These are phyloP conservation scores for Stagonosporopsis cucurbitacearum DNA, from an alignment of 2,329 filamentous ascomycete genomes.

Conservation along the genomic window DNA sequence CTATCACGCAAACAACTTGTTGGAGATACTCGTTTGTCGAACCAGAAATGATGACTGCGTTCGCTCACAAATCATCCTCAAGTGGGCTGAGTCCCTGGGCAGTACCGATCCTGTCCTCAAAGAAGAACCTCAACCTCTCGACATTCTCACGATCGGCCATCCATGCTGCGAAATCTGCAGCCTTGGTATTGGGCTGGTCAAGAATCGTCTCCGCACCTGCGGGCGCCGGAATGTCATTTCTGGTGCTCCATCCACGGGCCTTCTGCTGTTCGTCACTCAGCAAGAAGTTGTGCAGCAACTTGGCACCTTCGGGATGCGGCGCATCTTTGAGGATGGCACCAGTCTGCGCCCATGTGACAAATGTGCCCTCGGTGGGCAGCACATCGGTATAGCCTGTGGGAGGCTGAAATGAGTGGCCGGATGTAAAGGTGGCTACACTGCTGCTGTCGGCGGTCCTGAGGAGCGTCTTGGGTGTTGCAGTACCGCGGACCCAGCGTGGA, in stretches of 20 bases:
- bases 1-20: neutral
- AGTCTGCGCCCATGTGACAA: slow-evolving; percentile 58
- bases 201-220: slow-evolving; percentile 39
- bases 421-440: slow-evolving; percentile 29
- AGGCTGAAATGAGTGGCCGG: slow-evolving; percentile 1
- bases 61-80: slow-evolving; percentile 19
- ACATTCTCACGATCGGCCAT: slow-evolving; percentile 53
- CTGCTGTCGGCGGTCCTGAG: slow-evolving; percentile 34
- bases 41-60: neutral
- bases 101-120: slow-evolving; percentile 53
- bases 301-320: slow-evolving; percentile 59
- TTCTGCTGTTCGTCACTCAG: slow-evolving; percentile 53
- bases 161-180: slow-evolving; percentile 49
- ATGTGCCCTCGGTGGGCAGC: slow-evolving; percentile 48
- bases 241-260: slow-evolving; percentile 46
- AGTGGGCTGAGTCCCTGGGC: slow-evolving; percentile 54
- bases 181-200: slow-evolving; percentile 46
- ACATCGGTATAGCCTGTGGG: slow-evolving; percentile 8
- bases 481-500: slow-evolving; percentile 61
- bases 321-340: slow-evolving; percentile 58
- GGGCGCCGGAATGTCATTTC: slow-evolving; percentile 44
- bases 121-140: slow-evolving; percentile 53
- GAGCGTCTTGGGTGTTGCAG: slow-evolving; percentile 52
- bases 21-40: neutral
- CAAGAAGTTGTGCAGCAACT: slow-evolving; percentile 58